A percentile compares a stretch with the other conserved stretches of the same genome.
Conservation (phyloP, 2,329 filamentous ascomycete species). For the Alternaria viburni region DNA sequence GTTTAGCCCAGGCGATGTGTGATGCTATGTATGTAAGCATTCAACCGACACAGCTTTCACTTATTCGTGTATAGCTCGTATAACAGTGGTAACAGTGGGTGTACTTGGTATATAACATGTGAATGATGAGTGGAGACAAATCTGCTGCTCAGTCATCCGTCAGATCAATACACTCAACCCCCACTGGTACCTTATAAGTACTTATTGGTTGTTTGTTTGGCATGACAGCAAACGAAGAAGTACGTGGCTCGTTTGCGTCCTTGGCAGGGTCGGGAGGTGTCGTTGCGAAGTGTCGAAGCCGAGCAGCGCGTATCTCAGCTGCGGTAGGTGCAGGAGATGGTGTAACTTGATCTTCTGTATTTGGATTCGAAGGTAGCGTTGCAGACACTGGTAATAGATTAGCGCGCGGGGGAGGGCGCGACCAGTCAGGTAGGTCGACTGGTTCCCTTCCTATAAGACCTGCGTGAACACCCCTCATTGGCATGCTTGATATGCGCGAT, state of each 20-base stretch:
- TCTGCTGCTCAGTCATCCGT: slow-evolving; percentile 12
- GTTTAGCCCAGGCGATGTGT: background rate
- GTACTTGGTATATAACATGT: background rate
- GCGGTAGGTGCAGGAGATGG: background rate
- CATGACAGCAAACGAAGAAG: background rate
- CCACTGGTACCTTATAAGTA: background rate
- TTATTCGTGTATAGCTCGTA: background rate
- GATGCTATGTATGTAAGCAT: background rate
- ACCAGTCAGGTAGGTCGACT: background rate
- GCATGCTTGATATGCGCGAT: background rate
- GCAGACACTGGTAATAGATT: background rate
- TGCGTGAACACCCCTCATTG: background rate
- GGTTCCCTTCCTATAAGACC: background rate
- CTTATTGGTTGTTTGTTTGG: background rate
- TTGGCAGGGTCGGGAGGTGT: background rate
- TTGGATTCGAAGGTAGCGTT: background rate
- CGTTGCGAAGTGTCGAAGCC: slow-evolving; percentile 15
- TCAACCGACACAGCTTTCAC: background rate
- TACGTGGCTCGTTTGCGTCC: background rate
- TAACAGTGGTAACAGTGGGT: background rate
- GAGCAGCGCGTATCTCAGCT: slow-evolving; percentile 20
- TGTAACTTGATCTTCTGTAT: background rate
- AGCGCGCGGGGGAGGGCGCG: background rate
- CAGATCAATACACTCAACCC: slow-evolving; percentile 18
- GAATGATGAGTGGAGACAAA: background rate